Evolutionary conservation across 495 filamentous ascomycete species (phyloP), one percentile per base, ranked within the genome.

Genomic region (Penicillium egyptiacum): DNA sequence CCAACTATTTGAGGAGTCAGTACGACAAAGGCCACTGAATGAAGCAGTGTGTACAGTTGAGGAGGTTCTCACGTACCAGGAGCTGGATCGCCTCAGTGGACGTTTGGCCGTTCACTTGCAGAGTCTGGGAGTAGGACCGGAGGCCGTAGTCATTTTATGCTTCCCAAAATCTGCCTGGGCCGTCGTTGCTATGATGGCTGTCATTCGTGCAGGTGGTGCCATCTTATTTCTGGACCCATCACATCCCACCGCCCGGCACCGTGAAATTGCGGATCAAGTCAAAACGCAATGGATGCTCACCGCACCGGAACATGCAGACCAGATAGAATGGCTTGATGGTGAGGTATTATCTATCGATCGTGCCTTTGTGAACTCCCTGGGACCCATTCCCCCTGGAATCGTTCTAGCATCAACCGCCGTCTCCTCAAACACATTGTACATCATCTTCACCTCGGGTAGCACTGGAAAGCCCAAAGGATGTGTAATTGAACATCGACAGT

Each of bases 181-280:
- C 3, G 50, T 72, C 1, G 60, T 82, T 28, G 64, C 70, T 5
- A 68, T 75, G 56, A 58, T 78, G 14, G 77, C 71, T 4, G 63
- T 82, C 7, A 54, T 79, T 17, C 79, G 80, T 57, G 78, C 77
- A 17, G 80, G 80, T 1, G 75, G 70, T 26, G 76, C 69, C 0
- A 76, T 78, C 63, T 73, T 81, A 7, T 70, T 70, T 4, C 62
- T 85, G 6, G 81, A 84, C 58, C 70, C 73, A 16, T 55, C 61
- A 2, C 66, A 77, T 37, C 81, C 82, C 2, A 69, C 75, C 50
- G 71, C 73, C 4, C 73, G 81, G 14, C 63, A 83, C 31, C 63
- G 70, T 23, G 74, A 70, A 37, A 79, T 84, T 49, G 67, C 81
- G 16, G 62, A 75, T 25, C 73, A 83, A 30, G 74, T 77, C 6